These are phyloP conservation scores for Biscutella laevigata DNA, from an alignment of 441 rosid species.

Conservation along the genomic window DNA sequence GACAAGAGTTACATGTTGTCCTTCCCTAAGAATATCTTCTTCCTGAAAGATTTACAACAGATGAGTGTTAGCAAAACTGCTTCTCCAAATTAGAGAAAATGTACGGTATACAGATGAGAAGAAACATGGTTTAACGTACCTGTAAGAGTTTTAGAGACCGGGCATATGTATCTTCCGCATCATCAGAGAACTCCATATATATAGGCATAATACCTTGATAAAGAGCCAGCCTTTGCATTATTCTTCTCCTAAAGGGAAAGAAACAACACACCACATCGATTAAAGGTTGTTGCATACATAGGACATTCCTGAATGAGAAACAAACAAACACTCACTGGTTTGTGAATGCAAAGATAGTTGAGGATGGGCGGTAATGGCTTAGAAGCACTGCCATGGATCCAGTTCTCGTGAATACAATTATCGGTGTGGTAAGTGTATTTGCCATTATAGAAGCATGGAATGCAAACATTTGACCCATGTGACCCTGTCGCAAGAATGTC, in stretches of 20 bases:
- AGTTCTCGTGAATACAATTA: conserved; percentile 84
- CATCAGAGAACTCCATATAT: conserved; percentile 75
- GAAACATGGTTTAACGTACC: conserved; percentile 28
- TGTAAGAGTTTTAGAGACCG: conserved; percentile 56
- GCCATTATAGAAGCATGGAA: conserved; percentile 93
- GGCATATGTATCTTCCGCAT: conserved; percentile 81
- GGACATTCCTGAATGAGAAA: conserved; percentile 1
- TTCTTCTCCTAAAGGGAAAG: conserved; percentile 48
- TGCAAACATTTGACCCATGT: conserved; percentile 96
- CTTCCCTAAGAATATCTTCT: conserved; percentile 55
- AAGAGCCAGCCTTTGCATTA: conserved; percentile 75
- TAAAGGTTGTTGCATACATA: background rate
- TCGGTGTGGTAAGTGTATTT: conserved; percentile 67
- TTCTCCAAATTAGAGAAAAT: background rate
- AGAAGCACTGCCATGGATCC: conserved; percentile 85
- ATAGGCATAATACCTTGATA: conserved; percentile 88
- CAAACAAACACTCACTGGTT: conserved; percentile 51
- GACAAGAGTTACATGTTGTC: conserved; percentile 68
- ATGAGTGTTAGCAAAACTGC: background rate
- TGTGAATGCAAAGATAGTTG: conserved; percentile 87
- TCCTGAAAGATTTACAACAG: conserved; percentile 32
- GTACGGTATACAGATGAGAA: background rate
- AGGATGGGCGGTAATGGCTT: conserved; percentile 82
- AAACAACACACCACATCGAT: background rate
- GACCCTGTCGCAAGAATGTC: conserved; percentile 43